Evolutionary conservation across 176 grass and related monocot genomes (phyloP).

Genomic region (Musa acuminata): DNA sequence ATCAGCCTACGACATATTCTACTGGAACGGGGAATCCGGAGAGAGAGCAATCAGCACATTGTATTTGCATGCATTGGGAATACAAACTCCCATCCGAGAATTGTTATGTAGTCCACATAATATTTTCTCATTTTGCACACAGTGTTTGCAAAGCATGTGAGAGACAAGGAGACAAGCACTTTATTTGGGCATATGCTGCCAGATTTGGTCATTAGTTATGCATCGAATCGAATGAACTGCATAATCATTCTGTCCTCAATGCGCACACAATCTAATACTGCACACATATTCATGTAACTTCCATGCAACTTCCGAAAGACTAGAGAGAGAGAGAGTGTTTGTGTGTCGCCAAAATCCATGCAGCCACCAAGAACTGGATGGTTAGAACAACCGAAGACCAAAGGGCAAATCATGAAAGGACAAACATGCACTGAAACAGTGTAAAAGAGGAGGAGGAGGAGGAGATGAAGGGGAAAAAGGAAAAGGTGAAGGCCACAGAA

Average conservation of each 20-base stretch:
- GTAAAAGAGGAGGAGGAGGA: slow-evolving; percentile 15
- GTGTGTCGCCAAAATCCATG: neutral
- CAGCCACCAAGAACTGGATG: neutral
- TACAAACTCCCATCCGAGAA: neutral
- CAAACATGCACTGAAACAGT: slow-evolving; percentile 10
- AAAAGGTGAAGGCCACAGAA: slow-evolving; percentile 26
- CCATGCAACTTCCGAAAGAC: neutral
- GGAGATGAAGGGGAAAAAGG: slow-evolving; percentile 12
- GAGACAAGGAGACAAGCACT: slow-evolving; percentile 38
- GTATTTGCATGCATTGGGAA: neutral
- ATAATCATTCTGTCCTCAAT: too few relatives aligned
- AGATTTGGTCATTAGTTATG: slow-evolving; percentile 25
- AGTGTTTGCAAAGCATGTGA: slow-evolving; percentile 2
- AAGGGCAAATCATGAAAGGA: slow-evolving; percentile 5
- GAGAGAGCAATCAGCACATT: neutral
- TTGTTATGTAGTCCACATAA: neutral
- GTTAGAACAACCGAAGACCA: slow-evolving; percentile 14
- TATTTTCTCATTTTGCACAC: neutral
- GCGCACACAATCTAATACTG: neutral
- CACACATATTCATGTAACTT: slow-evolving; percentile 24
- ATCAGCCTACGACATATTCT: neutral
- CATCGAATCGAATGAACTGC: neutral
- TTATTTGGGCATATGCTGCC: slow-evolving; percentile 46
- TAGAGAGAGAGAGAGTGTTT: too few relatives aligned
- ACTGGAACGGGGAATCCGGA: neutral